A percentile compares a stretch with the other conserved stretches of the same genome.
Conservation (phyloP, 2,329 filamentous ascomycete genomes). For the Parastagonospora avenae region DNA sequence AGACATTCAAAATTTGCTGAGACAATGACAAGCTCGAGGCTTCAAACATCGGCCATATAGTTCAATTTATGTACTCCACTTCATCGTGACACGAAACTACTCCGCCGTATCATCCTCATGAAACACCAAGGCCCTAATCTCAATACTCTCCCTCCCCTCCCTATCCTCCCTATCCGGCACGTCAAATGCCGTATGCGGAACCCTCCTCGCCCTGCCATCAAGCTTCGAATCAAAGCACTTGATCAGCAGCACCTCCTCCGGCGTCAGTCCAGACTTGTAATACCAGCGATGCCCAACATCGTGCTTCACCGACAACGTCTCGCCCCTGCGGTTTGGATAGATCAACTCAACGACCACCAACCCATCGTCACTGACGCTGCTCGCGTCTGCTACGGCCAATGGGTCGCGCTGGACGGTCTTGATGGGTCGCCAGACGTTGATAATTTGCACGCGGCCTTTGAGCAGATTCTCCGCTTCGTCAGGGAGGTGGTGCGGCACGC, state of each 20-base stretch:
- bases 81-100: too few species aligned
- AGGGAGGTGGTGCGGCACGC: conserved; percentile 38
- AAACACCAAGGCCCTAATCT: conserved; percentile 42
- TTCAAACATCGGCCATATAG: too few species aligned
- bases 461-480: conserved; percentile 37
- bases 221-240: conserved; percentile 45
- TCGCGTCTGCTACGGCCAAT: conserved; percentile 37
- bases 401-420: conserved; percentile 40
- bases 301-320: conserved; percentile 36
- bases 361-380: conserved; percentile 33
- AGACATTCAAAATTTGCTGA: too few species aligned
- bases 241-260: conserved; percentile 41
- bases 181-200: conserved; percentile 43
- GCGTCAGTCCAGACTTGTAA: conserved; percentile 34
- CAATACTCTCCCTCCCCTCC: conserved; percentile 41
- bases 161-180: conserved; percentile 31
- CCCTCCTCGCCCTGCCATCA: conserved; percentile 40
- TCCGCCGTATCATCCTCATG: conserved; percentile 31
- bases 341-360: conserved; percentile 35
- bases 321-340: conserved; percentile 36
- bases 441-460: conserved; percentile 38
- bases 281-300: conserved; percentile 39
- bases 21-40: too few species aligned
- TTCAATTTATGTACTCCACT: too few species aligned
- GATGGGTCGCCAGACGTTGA: conserved; percentile 46